These are phyloP conservation scores for Lasiosphaeriaceae sp. DNA, from an alignment of 495 filamentous ascomycete genomes.

Conservation along the genomic window DNA sequence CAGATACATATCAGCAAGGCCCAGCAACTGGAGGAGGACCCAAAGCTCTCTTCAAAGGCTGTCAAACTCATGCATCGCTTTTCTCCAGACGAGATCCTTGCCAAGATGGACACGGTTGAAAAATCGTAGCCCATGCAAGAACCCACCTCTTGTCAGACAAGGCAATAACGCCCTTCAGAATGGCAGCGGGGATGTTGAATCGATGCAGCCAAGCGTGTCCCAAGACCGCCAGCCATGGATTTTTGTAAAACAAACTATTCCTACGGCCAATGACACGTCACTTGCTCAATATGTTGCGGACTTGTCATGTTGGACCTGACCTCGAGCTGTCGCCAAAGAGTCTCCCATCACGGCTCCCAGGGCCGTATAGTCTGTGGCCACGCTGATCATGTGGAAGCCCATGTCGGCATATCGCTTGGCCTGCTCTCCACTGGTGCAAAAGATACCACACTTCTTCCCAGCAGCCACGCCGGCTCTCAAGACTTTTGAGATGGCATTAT, in stretches of 20 bases:
- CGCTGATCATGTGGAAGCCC: conserved; percentile 76
- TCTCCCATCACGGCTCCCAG: conserved; percentile 44
- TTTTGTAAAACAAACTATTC: background rate
- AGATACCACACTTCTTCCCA: conserved; percentile 77
- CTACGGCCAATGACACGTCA: background rate
- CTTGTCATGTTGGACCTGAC: conserved; percentile 28
- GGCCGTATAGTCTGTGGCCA: conserved; percentile 56
- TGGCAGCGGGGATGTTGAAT: no score
- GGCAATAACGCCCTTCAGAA: no score
- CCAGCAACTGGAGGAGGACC: conserved; percentile 41
- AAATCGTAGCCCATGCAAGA: conserved; percentile 19
- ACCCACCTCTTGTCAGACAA: no score
- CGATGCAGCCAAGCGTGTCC: no score
- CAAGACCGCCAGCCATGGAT: background rate
- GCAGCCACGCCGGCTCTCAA: conserved; percentile 57
- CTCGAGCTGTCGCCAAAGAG: conserved; percentile 44
- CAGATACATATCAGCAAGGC: conserved; percentile 66
- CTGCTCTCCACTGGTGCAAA: conserved; percentile 64
- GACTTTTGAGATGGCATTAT: conserved; percentile 63
- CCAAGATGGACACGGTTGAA: conserved; percentile 65
- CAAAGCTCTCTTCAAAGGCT: conserved; percentile 53
- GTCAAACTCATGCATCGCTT: conserved; percentile 84
- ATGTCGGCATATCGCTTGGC: conserved; percentile 58
- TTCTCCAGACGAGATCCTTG: conserved; percentile 62
- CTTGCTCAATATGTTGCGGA: conserved; percentile 29